A percentile compares a stretch with the other conserved stretches of the same genome.
Evolutionary conservation across 768 basidiomycete genomes (phyloP).

Genomic region (Boletellus sp.): DNA sequence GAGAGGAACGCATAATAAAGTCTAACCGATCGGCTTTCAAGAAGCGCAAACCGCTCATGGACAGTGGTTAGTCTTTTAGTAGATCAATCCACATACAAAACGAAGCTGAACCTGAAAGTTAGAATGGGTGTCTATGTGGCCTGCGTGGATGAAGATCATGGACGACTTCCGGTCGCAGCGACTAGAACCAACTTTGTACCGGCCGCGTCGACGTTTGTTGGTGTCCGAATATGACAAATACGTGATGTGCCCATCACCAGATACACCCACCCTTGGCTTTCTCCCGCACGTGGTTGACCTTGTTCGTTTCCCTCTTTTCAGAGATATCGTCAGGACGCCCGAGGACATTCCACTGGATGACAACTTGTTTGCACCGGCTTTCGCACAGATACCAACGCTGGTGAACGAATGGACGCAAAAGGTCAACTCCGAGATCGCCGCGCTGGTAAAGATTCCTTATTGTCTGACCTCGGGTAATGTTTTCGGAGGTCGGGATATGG

Average conservation of each 20-base stretch:
- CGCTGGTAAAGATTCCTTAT: conserved; percentile 9
- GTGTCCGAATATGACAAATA: conserved; percentile 8
- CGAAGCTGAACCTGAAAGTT: neutral
- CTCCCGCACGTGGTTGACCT: conserved; percentile 17
- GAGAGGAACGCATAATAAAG: neutral
- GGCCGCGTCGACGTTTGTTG: conserved; percentile 7
- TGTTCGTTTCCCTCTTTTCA: conserved; percentile 10
- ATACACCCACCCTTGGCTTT: conserved; percentile 1
- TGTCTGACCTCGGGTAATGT: neutral
- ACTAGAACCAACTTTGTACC: conserved; percentile 3
- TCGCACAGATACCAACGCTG: conserved; percentile 10
- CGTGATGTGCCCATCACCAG: conserved; percentile 3
- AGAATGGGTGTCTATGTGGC: conserved; percentile 10
- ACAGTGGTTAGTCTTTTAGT: conserved; percentile 1
- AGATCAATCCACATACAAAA: neutral
- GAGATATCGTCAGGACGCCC: conserved; percentile 3
- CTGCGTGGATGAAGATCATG: conserved; percentile 1
- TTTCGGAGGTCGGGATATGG: neutral
- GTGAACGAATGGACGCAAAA: conserved; percentile 8
- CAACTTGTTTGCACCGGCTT: conserved; percentile 6
- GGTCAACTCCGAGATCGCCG: conserved; percentile 6
- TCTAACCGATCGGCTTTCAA: conserved; percentile 6
- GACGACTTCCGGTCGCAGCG: neutral
- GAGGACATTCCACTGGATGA: neutral
- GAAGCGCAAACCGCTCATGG: conserved; percentile 10